Evolutionary conservation across 306 rosid species (phyloP), one percentile per base, ranked within the genome.

Genomic region (Castanea sativa): DNA sequence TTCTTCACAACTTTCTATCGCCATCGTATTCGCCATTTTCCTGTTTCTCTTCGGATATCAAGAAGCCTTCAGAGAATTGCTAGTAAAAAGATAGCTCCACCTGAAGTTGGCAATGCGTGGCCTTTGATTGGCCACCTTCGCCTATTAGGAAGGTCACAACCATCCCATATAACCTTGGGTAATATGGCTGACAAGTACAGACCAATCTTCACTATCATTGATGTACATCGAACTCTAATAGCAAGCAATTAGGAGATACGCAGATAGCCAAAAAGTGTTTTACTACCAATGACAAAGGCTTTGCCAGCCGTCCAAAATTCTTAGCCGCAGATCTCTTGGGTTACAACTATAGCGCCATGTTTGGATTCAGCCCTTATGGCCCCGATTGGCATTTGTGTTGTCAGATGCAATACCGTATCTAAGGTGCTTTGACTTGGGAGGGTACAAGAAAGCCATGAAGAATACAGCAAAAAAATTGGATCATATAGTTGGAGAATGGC

Each of bases 371-470:
- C 52, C 77, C 72, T 1, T 75, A 83, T 16, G 81, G 81, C 21
- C 55, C 83, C 7, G 59, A 78, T 16, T 78, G 87, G 85, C 83
- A 38, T 38, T 38, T 38, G 43, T 38, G 1, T 38, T 38, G 11
- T 38, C 45, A 38, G 45, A 38, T 38, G 45, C 45, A 38, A 7
- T 38, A 38, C 83, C 87, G 0, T 80, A 29, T 27, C 56, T 80
- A 38, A 60, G 73, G n/a, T 77, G 83, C 81, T 74, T 86, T 53
- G 89, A 86, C 59, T 67, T 86, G 52, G 85, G 86, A 5, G 83
- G 87, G 29, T n/a, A 76, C 10, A 71, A 83, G 77, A 83, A 80
- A 38, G 75, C 73, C 2, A 80, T 83, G 85, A 79, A 69, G 43
- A 82, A 60, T 25, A 76, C 82, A 1, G 73, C 83, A 0, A 77